These are phyloP conservation scores for Tetraselmis striata DNA, from an alignment of 139 green algal genomes.

Conservation along the genomic window DNA sequence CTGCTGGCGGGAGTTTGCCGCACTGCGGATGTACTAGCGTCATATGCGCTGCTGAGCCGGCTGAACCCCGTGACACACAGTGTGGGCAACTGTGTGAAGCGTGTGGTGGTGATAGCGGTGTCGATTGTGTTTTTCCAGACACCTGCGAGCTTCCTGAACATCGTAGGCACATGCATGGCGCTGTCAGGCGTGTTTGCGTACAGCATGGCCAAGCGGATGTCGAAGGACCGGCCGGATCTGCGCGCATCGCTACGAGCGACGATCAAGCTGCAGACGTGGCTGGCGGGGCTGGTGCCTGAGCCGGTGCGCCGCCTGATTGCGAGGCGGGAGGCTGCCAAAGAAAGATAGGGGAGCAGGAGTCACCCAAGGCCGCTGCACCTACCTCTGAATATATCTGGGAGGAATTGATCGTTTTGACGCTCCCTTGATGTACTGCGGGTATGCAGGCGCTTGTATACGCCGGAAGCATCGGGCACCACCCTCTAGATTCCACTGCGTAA, in stretches of 20 bases:
- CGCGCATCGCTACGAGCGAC: not conserved
- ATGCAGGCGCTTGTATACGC: too few relatives aligned
- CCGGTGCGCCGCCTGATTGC: not conserved
- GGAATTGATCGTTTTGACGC: too few relatives aligned
- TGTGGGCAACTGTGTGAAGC: slow-evolving; percentile 24
- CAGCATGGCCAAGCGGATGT: slow-evolving; percentile 8
- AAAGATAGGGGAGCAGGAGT: too few relatives aligned
- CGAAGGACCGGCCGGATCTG: not conserved
- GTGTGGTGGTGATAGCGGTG: slow-evolving; percentile 20
- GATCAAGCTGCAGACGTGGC: not conserved
- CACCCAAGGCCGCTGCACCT: too few relatives aligned
- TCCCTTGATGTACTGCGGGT: too few relatives aligned
- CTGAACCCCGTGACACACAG: slow-evolving; percentile 22
- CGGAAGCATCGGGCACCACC: too few relatives aligned
- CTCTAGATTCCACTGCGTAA: too few relatives aligned
- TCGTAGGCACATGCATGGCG: not conserved
- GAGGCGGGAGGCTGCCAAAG: not conserved
- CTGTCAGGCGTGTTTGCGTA: slow-evolving; percentile 7
- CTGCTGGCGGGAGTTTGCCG: slow-evolving; percentile 23
- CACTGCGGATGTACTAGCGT: not conserved
- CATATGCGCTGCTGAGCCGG: slow-evolving; percentile 14
- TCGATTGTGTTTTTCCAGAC: slow-evolving; percentile 27
- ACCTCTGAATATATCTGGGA: too few relatives aligned
- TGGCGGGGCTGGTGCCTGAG: not conserved
- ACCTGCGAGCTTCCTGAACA: slow-evolving; percentile 7